phyloP scores from a whole-genome alignment of 768 basidiomycete species.

The Polyporus arcularius region DNA sequence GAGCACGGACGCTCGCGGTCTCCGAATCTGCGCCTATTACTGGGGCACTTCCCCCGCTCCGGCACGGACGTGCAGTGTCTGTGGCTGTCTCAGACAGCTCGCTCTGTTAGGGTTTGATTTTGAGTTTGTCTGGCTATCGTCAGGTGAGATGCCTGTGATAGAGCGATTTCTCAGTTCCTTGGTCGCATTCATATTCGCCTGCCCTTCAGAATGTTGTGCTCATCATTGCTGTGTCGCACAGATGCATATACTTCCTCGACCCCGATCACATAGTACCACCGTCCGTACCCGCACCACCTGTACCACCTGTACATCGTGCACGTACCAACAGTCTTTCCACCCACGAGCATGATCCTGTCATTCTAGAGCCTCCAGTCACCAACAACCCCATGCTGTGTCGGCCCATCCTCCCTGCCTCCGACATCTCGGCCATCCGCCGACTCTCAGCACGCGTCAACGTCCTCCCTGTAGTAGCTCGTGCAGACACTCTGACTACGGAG shows the following conservation, averaged over 20 bases:
- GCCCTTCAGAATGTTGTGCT: slow-evolving; percentile 5
- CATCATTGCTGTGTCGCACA: slow-evolving; percentile 31
- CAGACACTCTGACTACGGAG: slow-evolving; percentile 81
- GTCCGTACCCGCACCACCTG: slow-evolving; percentile 63
- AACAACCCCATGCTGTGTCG: slow-evolving; percentile 69
- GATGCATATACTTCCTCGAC: slow-evolving; percentile 87
- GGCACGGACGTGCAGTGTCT: too few species aligned
- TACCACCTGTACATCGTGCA: slow-evolving; percentile 65
- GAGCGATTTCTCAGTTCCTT: too few species aligned
- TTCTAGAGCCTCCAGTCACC: slow-evolving; percentile 77
- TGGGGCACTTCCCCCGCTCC: too few species aligned
- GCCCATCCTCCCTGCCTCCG: slow-evolving; percentile 65
- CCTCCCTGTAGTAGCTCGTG: slow-evolving; percentile 81
- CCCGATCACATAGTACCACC: slow-evolving; percentile 79
- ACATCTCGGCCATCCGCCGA: slow-evolving; percentile 78
- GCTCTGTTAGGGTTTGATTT: too few species aligned
- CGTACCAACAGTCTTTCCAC: slow-evolving; percentile 74
- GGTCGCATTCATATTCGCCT: neutral
- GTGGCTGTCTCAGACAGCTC: too few species aligned
- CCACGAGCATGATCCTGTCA: slow-evolving; percentile 72
- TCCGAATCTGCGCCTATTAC: too few species aligned
- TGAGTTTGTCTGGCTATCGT: too few species aligned
- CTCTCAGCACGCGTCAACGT: slow-evolving; percentile 84
- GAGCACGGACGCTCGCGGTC: too few species aligned
- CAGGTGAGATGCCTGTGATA: too few species aligned